Percentiles rank a stretch among this genome's conserved stretches.
Conservation (phyloP, 192 early-diverging fungal species). For the Coemansia sp. region DNA sequence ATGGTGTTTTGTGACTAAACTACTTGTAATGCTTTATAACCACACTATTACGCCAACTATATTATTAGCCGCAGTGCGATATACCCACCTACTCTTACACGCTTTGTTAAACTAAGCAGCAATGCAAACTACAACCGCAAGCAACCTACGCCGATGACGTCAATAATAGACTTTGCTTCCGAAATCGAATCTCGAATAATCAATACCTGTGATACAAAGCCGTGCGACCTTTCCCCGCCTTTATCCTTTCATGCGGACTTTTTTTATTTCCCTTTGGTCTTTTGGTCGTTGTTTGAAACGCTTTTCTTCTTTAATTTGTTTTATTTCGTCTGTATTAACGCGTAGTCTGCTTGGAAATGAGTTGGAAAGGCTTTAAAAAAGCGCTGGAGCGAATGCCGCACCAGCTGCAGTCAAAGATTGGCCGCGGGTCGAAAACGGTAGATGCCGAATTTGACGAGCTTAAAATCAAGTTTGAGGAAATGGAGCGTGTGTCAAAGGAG, state of each 20-base stretch:
- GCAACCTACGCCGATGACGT: neutral
- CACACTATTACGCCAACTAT: no score
- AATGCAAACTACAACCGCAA: no score
- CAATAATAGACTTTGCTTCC: neutral
- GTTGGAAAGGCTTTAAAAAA: slow-evolving; percentile 74
- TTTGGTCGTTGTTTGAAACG: neutral
- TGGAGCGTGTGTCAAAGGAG: slow-evolving; percentile 59
- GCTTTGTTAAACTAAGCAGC: no score
- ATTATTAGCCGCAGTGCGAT: no score
- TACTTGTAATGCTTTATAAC: no score
- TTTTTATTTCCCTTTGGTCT: neutral
- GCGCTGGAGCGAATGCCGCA: slow-evolving; percentile 79
- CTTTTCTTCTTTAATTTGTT: slow-evolving; percentile 1
- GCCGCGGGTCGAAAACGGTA: slow-evolving; percentile 55
- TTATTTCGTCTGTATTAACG: slow-evolving; percentile 3
- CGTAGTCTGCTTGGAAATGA: slow-evolving; percentile 48
- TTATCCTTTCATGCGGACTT: neutral
- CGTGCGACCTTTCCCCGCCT: neutral
- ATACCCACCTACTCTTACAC: no score
- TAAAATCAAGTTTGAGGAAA: slow-evolving; percentile 60
- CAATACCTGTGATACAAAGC: neutral
- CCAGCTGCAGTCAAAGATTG: slow-evolving; percentile 66
- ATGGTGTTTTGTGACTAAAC: no score
- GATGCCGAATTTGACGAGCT: slow-evolving; percentile 71
- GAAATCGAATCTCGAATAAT: neutral